Evolutionary conservation across 1,284 basidiomycete species (phyloP), one percentile per base, ranked within the genome.

Genomic region (Austropuccinia psidii): DNA sequence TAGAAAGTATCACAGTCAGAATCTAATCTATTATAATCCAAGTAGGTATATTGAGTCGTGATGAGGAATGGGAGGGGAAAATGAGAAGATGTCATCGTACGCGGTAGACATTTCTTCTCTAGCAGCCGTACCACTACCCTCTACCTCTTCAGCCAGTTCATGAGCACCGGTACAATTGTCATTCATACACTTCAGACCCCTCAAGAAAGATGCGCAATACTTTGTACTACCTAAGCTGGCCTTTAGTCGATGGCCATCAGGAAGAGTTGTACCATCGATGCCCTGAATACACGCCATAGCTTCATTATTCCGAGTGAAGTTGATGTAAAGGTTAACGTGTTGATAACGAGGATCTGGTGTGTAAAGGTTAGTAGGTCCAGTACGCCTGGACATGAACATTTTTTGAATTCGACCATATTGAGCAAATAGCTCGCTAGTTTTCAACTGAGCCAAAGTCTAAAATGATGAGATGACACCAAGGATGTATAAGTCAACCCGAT

Each of bases 401-500:
- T 97, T 97, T 58, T 90, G 88, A 77, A 99, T 97, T 83, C 95
- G 96, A 77, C 96, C 96, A 82, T 98, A 98, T 81, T 97, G 93
- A 6, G 96, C 96, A 81, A 98, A 98, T 82, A 96, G 97, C 77
- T 99, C 96, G 79, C 89, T 90, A 15, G 93, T 94, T 65, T 94
- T 91, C 52, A 99, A 84, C 13, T 93, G 93, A 1, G 93, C 89
- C 76, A 98, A 91, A 58, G 96, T 88, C 91, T 97, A 76, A 8
- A n/a, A 41, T 17, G 37, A 41, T 19, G 33, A 21, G 19, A 49
- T 29, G 17, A 39, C 37, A 39, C 47, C 43, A 45, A 76, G 61
- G 75, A 47, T 75, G n/a, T n/a, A 74, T 76, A 69, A 68, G 52
- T 77, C 74, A 74, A 58, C 29, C 62, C 19, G 33, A n/a, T 37